Percentiles rank a stretch among this genome's conserved stretches.
Conservation (phyloP, 208 protist genomes). For the Crithidia thermophila region DNA sequence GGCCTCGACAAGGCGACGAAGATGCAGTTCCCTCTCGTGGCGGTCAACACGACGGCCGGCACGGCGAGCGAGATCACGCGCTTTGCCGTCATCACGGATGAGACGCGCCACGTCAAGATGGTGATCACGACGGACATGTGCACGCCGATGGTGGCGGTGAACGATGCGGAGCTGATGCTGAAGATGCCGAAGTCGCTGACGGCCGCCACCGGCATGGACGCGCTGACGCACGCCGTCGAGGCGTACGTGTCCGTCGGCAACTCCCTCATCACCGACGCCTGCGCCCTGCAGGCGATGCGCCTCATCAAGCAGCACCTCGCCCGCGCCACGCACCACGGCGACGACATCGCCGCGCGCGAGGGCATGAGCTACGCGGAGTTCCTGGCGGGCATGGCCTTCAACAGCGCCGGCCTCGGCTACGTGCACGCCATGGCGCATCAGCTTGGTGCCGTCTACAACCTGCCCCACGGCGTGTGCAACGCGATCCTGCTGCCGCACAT, state of each 20-base stretch:
- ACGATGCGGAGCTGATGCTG: constrained; percentile 80
- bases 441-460: constrained; percentile 83
- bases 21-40: constrained; percentile 65
- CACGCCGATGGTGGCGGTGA: constrained; percentile 77
- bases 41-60: constrained; percentile 89
- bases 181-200: constrained; percentile 78
- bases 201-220: constrained; percentile 92
- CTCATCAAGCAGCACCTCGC: constrained; percentile 73
- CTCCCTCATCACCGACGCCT: constrained; percentile 69
- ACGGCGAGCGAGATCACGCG: constrained; percentile 92
- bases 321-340: constrained; percentile 51
- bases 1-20: constrained; percentile 52
- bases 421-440: constrained; percentile 91
- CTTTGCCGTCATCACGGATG: constrained; percentile 88
- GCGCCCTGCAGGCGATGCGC: constrained; percentile 71
- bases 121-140: constrained; percentile 61
- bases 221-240: constrained; percentile 90
- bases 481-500: constrained; percentile 88
- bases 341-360: constrained; percentile 57
- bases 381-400: constrained; percentile 93
- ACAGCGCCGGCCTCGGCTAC: constrained; percentile 88
- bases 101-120: constrained; percentile 69
- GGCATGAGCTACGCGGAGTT: constrained; percentile 87
- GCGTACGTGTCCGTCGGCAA: constrained; percentile 68
- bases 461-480: constrained; percentile 89